Base-by-base conservation (phyloP, 352 stramenopile genomes). In the Pythium rishiriense region DNA sequence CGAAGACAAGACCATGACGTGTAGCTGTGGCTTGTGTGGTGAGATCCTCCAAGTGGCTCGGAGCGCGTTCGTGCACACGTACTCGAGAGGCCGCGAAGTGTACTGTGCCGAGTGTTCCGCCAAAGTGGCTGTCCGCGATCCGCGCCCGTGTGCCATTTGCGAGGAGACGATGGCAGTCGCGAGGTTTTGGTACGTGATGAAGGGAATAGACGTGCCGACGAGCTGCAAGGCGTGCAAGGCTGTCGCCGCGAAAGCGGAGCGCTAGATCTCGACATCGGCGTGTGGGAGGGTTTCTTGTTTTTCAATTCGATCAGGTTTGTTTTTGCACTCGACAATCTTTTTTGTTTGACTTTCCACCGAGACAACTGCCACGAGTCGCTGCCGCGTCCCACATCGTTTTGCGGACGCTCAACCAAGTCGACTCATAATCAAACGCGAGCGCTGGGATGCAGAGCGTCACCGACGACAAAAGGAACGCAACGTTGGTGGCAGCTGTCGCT, bases 1-100 rank as follows among this genome's bases (percentile, higher is more conserved):
- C 58, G 58, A 56, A 22, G 62, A 69, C 47, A 71, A 62, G 66
- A 21, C 51, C 42, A 68, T 70, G 67, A 74, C 66, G 4, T 78
- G 66, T 55, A 78, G 75, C 48, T 80, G 72, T 61, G 55, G 50
- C 10, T 24, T 80, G 48, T 83, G 72, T 52, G 70, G 75, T 8
- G 47, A 45, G 14, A 76, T 80, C 24, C 56, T 64, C 17, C 48
- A 19, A 1, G 52, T 76, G 28, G 17, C 65, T 8, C 69, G 55
- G 1, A 3, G 21, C 19, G 10, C 5, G 45, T 51, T 17, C 31
- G 21, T 29, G 10, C 37, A 53, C 14, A 58, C 64, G 19, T 57
- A 74, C 29, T 21, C 25, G 17, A 39, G 41, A 1, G 64, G 50
- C 10, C 52, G 63, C 0, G 66, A 78, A 10, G 35, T 79, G 8